Conservation (phyloP, 1,284 basidiomycete genomes). For the Rhodofomes roseus region DNA sequence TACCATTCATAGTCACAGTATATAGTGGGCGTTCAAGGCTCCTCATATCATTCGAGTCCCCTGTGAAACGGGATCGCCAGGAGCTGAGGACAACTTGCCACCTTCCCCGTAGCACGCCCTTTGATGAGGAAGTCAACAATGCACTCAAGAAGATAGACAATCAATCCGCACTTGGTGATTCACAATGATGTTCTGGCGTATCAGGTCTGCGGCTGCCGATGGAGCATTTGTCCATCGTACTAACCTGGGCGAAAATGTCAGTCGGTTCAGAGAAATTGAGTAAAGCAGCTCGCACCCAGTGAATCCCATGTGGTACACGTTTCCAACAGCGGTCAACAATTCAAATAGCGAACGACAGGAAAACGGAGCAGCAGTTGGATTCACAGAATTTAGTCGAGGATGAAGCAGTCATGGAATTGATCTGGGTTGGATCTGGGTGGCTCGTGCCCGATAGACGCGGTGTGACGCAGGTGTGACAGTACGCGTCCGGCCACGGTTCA, state of each 20-base stretch:
- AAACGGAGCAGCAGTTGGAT: too few relatives aligned
- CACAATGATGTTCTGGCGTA: conserved; percentile 60
- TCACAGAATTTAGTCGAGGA: too few relatives aligned
- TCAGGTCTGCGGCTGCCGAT: conserved; percentile 59
- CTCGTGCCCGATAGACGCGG: neutral
- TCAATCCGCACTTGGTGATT: conserved; percentile 61
- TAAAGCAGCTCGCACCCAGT: conserved; percentile 10
- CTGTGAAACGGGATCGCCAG: conserved; percentile 48
- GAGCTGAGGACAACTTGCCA: conserved; percentile 70
- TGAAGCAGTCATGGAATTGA: too few relatives aligned
- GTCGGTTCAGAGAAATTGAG: neutral
- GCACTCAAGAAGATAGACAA: conserved; percentile 4
- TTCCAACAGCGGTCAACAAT: too few relatives aligned
- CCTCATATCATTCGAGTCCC: conserved; percentile 32
- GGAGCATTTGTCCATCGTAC: conserved; percentile 80
- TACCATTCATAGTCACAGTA: conserved; percentile 64
- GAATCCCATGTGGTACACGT: conserved; percentile 18
- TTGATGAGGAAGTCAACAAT: conserved; percentile 1
- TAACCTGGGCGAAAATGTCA: conserved; percentile 38
- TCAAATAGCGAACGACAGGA: too few relatives aligned
- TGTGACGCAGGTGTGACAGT: conserved; percentile 2
- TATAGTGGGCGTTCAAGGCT: conserved; percentile 66
- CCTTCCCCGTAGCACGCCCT: conserved; percentile 56
- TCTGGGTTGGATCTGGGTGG: too few relatives aligned
- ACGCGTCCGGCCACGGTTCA: too few relatives aligned